Conservation (phyloP, 2,329 filamentous ascomycete species). For the Claviceps quebecensis region DNA sequence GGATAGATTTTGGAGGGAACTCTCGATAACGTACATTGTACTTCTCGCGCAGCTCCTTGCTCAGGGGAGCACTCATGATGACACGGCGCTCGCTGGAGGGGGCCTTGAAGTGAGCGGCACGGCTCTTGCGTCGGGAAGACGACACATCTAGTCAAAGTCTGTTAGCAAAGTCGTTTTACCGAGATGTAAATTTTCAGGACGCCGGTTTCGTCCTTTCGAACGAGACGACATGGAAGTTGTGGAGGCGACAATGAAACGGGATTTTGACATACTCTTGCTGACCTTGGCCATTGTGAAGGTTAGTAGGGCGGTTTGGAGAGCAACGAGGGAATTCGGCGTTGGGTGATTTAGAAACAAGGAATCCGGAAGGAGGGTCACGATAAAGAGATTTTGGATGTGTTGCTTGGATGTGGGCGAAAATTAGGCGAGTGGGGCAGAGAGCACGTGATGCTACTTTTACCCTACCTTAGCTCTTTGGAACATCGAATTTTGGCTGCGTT, state of each 20-base stretch:
- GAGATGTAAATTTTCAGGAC: not conserved
- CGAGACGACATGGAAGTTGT: not conserved
- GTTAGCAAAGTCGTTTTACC: not conserved
- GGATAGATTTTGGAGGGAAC: not conserved
- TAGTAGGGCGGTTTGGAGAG: slow-evolving; percentile 10
- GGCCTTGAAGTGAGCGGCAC: slow-evolving; percentile 95
- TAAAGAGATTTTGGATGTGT: slow-evolving; percentile 5
- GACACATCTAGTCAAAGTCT: slow-evolving; percentile 33
- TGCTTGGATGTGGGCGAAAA: slow-evolving; percentile 17
- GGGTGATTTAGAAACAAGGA: slow-evolving; percentile 13
- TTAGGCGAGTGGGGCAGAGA: slow-evolving; percentile 12
- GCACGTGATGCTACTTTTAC: slow-evolving; percentile 18
- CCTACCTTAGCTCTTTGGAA: not conserved
- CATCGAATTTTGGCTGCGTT: not conserved
- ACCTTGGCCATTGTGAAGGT: slow-evolving; percentile 56
- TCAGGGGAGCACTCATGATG: slow-evolving; percentile 93
- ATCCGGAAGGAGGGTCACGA: not conserved
- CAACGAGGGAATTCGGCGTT: slow-evolving; percentile 16
- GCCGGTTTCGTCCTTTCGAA: too few relatives aligned
- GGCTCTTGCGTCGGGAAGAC: slow-evolving; percentile 93
- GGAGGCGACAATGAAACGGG: not conserved
- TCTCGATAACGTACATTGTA: slow-evolving; percentile 63
- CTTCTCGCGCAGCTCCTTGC: slow-evolving; percentile 97
- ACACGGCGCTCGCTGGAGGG: slow-evolving; percentile 86
- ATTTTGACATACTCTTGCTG: slow-evolving; percentile 37